A percentile compares a stretch with the other conserved stretches of the same genome.
Conservation (phyloP, 2,329 filamentous ascomycete genomes). For the Sporothrix protearum region DNA sequence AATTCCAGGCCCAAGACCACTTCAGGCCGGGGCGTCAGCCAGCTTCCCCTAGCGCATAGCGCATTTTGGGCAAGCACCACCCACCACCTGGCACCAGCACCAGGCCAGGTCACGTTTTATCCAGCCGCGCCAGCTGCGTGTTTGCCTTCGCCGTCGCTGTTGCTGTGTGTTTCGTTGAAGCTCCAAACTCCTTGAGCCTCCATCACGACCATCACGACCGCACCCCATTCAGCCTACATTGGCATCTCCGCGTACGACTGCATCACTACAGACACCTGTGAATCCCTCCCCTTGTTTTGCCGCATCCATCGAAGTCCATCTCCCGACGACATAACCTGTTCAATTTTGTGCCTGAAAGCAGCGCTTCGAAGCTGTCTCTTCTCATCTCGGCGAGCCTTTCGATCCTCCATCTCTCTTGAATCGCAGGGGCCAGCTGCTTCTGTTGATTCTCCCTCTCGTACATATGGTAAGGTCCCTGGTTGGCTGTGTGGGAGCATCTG, state of each 20-base stretch:
- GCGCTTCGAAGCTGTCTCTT: neutral
- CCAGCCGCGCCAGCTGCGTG: conserved; percentile 37
- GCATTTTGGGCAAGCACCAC: neutral
- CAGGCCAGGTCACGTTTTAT: conserved; percentile 29
- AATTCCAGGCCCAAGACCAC: neutral
- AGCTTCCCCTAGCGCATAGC: neutral
- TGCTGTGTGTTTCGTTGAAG: conserved; percentile 21
- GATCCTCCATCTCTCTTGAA: neutral
- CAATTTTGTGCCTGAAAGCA: neutral
- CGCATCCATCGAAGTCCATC: neutral
- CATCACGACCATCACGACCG: conserved; percentile 13
- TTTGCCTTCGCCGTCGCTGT: conserved; percentile 33
- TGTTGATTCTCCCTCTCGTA: conserved; percentile 17
- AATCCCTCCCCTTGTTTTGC: neutral
- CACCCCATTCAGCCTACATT: conserved; percentile 12
- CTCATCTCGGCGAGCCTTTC: neutral
- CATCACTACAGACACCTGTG: neutral
- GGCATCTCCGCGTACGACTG: conserved; percentile 21
- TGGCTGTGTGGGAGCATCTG: neutral
- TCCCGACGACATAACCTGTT: neutral
- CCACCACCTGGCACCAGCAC: neutral
- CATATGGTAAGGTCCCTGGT: neutral
- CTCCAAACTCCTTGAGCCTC: conserved; percentile 14
- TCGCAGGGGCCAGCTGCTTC: conserved; percentile 9
- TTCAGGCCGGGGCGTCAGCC: neutral